These are phyloP conservation scores for Fibroporia radiculosa DNA, from an alignment of 768 basidiomycete species.

Conservation along the genomic window DNA sequence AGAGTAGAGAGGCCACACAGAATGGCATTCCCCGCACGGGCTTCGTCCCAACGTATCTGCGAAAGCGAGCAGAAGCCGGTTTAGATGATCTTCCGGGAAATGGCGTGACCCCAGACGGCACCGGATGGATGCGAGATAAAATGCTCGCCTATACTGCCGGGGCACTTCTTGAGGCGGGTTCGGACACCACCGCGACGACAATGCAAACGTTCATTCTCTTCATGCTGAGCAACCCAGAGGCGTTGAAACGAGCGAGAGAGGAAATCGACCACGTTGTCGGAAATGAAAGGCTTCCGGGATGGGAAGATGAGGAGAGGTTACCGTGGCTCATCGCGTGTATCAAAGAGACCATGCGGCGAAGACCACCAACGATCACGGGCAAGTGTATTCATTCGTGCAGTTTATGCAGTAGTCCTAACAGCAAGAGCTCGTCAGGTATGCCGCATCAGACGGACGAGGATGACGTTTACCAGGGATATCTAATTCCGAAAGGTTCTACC, in stretches of 20 bases:
- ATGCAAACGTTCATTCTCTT: constrained; percentile 23
- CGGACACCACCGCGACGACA: constrained; percentile 22
- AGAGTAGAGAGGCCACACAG: not conserved
- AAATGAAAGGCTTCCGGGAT: constrained; percentile 42
- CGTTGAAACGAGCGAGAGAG: constrained; percentile 39
- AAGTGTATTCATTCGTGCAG: not conserved
- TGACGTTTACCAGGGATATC: constrained; percentile 25
- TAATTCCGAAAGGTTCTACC: constrained; percentile 23
- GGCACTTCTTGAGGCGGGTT: constrained; percentile 24
- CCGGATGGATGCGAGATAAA: constrained; percentile 24
- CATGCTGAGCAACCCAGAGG: constrained; percentile 12
- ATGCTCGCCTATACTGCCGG: constrained; percentile 24
- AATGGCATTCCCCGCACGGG: not conserved
- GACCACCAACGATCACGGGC: constrained; percentile 1
- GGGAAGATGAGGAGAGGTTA: constrained; percentile 41
- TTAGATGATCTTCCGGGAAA: constrained; percentile 20
- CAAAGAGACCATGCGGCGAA: constrained; percentile 27
- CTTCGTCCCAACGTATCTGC: constrained; percentile 3
- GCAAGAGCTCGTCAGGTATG: constrained; percentile 15
- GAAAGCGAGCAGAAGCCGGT: constrained; percentile 17
- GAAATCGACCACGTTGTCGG: constrained; percentile 56
- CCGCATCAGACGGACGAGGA: constrained; percentile 22
- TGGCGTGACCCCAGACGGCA: constrained; percentile 18
- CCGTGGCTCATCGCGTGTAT: constrained; percentile 49
- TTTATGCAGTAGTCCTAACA: not conserved